Percentiles rank a stretch among this genome's conserved stretches.
Evolutionary conservation across 2,329 filamentous ascomycete genomes (phyloP).

Genomic region (Leptographium procerum): DNA sequence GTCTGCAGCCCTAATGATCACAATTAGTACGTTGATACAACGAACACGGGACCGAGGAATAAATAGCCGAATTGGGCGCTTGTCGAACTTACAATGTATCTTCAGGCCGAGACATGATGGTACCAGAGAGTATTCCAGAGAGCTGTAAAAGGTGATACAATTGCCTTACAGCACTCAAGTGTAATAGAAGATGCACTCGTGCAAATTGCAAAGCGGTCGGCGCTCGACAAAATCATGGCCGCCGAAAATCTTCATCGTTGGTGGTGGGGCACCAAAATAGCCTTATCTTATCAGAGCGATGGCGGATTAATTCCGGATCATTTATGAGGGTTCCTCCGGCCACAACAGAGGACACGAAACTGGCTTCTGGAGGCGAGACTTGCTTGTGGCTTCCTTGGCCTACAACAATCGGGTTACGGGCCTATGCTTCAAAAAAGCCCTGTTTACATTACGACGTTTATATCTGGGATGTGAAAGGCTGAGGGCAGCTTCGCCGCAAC

Average conservation of each 20-base stretch:
- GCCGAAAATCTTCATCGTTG: constrained; percentile 4
- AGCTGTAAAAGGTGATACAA: too few relatives aligned
- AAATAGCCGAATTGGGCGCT: neutral
- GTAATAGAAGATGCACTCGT: neutral
- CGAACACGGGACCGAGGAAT: neutral
- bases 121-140: neutral
- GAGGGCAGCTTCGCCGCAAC: constrained; percentile 17
- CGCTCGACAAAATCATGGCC: neutral
- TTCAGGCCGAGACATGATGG: constrained; percentile 84
- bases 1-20: constrained; percentile 63
- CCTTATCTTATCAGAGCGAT: neutral
- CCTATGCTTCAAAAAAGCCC: neutral
- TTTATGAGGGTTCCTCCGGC: neutral
- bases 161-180: neutral
- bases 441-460: too few relatives aligned
- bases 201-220: neutral
- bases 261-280: constrained; percentile 3
- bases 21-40: constrained; percentile 4
- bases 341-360: neutral
- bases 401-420: neutral
- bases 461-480: constrained; percentile 2
- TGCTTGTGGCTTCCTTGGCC: neutral
- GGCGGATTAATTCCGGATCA: constrained; percentile 2
- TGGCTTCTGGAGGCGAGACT: neutral
- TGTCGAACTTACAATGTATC: constrained; percentile 62